Evolutionary conservation across 2,329 filamentous ascomycete genomes (phyloP).

Genomic region (Thelonectria rubi): DNA sequence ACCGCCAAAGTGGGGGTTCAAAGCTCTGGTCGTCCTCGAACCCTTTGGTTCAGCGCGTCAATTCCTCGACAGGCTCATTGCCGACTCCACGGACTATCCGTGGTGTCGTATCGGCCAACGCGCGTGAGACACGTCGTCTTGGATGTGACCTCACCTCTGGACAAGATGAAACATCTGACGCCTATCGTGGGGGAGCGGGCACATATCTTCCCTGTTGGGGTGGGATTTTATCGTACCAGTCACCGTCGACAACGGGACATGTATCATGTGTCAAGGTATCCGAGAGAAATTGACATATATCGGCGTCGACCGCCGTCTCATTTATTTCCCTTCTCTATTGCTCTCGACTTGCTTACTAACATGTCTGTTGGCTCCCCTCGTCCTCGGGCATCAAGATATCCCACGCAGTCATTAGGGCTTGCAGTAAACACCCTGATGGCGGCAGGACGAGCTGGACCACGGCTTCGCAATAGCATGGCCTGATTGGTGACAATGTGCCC

Average conservation of each 20-base stretch:
- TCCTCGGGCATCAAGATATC: neutral
- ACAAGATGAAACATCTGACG: neutral
- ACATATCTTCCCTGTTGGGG: neutral
- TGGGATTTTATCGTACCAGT: neutral
- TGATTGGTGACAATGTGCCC: conserved; percentile 28
- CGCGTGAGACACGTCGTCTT: conserved; percentile 19
- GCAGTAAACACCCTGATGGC: conserved; percentile 29
- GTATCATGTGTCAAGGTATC: neutral
- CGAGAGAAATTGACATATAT: neutral
- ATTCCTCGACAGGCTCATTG: neutral
- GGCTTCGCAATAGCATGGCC: conserved; percentile 26
- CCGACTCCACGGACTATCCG: neutral
- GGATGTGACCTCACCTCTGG: neutral
- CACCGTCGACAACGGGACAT: neutral
- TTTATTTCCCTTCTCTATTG: neutral
- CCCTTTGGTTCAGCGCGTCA: neutral
- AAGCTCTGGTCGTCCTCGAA: neutral
- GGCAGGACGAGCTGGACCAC: conserved; percentile 18
- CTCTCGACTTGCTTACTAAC: neutral
- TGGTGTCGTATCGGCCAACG: conserved; percentile 8
- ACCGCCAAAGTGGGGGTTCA: neutral
- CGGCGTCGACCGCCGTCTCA: neutral
- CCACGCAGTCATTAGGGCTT: neutral
- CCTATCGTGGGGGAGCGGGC: conserved; percentile 1
- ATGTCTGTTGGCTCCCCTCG: neutral